Base-by-base conservation (phyloP, 768 basidiomycete genomes). In the Rhodotorula graminis region DNA sequence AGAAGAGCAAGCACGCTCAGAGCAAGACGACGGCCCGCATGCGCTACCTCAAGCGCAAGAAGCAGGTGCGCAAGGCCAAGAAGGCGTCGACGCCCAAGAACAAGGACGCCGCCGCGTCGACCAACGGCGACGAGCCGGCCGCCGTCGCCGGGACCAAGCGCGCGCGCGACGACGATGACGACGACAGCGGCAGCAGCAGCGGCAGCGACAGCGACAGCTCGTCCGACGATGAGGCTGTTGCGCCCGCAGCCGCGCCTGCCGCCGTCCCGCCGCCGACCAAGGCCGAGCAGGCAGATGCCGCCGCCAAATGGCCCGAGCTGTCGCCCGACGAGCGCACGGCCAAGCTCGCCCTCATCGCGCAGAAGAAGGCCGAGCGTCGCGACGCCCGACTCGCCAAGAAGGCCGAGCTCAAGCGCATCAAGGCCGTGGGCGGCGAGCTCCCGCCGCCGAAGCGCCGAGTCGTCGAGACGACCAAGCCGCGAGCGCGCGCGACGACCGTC, bases 1-100 rank as follows among this genome's bases (percentile, higher is more conserved):
- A 70, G 50, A 64, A 61, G 56, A 40, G 57, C 18, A 75, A 77
- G 61, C 42, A 73, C 55, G 46, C 73, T 16, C 76, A 87, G 85
- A 79, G 79, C 58, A 89, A 89, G 82, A 90, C 90, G 2, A 88
- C 85, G 68, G 88, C 89, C 2, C 90, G 91, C 80, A 81, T 86
- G 76, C 83, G 88, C 70, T 91, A 92, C 79, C 82, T 91, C 56
- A 87, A 86, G 78, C 86, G 86, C 62, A 92, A 92, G 82, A 87
- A 86, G 73, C 90, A 89, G 69, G 81, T 83, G 81, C 62, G 81
- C 82, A 70, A 85, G 83, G 66, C 66, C 27, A 67, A 67, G 59
- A 59, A 53, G 62, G 63, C 77, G 33, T 78, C 81, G 18, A 74
- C 75, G 27, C 67, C 73, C 16, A 80, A 79, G 64, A 75, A 72